A percentile compares a stretch with the other conserved stretches of the same genome.
These are phyloP conservation scores for Moesziomyces globuligerus DNA, from an alignment of 1,284 basidiomycete species.

Conservation along the genomic window DNA sequence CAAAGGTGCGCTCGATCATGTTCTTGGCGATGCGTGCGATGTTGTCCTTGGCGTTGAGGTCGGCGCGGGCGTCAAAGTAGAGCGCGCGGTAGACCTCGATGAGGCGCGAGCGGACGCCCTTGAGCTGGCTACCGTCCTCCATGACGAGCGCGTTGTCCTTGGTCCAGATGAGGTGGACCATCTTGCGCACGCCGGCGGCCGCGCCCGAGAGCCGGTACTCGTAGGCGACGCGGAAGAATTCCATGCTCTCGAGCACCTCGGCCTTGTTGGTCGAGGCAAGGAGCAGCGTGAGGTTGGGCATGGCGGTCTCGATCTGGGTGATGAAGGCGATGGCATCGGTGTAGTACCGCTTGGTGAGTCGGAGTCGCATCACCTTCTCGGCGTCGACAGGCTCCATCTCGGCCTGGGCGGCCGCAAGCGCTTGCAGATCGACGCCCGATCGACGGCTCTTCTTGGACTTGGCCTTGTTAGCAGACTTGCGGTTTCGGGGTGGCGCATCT, in stretches of 20 bases:
- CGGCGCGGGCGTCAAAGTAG: conserved; percentile 76
- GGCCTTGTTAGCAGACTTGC: conserved; percentile 19
- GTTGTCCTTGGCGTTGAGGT: conserved; percentile 81
- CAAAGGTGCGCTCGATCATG: conserved; percentile 75
- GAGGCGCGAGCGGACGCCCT: conserved; percentile 85
- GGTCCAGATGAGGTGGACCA: conserved; percentile 97
- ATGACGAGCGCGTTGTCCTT: conserved; percentile 89
- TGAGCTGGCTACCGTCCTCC: conserved; percentile 82
- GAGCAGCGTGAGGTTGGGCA: conserved; percentile 80
- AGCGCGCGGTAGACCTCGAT: conserved; percentile 88
- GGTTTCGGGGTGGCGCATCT: conserved; percentile 7
- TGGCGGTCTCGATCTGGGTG: conserved; percentile 79
- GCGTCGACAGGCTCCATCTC: conserved; percentile 56
- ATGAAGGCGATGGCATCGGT: conserved; percentile 88
- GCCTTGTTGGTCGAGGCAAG: conserved; percentile 90
- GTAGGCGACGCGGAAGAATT: conserved; percentile 87
- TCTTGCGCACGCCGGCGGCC: conserved; percentile 82
- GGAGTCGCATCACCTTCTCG: conserved; percentile 73
- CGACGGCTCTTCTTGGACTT: conserved; percentile 63
- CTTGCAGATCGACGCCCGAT: conserved; percentile 68
- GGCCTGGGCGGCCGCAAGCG: conserved; percentile 53
- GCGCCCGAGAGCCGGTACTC: conserved; percentile 81
- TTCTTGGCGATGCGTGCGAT: conserved; percentile 96
- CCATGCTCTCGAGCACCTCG: conserved; percentile 93
- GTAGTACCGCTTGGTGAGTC: conserved; percentile 87